phyloP scores from a whole-genome alignment of 345 rosid genomes.

The Cardamine resedifolia region DNA sequence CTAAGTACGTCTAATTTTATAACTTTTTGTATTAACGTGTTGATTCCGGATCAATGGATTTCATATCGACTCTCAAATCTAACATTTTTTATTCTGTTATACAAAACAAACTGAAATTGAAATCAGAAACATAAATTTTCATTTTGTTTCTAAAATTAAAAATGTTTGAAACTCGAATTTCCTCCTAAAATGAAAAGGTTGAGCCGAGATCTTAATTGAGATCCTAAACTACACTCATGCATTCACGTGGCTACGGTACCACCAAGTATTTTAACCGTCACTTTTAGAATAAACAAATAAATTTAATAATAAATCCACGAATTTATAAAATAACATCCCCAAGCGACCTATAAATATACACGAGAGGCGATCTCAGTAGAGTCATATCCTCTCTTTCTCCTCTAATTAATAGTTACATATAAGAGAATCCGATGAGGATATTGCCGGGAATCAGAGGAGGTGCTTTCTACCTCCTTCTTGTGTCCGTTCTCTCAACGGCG shows the following conservation, averaged over 20 bases:
- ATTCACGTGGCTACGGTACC: constrained; percentile 17
- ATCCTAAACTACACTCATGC: too few species aligned
- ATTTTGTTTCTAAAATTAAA: neutral
- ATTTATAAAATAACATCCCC: neutral
- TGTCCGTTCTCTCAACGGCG: constrained; percentile 18
- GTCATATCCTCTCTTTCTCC: constrained; percentile 21
- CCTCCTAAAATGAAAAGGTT: neutral
- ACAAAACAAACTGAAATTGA: neutral
- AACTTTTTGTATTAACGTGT: neutral
- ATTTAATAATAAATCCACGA: neutral
- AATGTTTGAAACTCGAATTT: neutral
- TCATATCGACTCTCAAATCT: neutral
- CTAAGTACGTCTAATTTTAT: neutral
- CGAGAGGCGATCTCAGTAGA: neutral
- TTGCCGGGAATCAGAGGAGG: constrained; percentile 12
- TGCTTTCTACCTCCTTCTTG: constrained; percentile 19
- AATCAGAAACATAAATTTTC: neutral
- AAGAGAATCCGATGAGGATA: constrained; percentile 27
- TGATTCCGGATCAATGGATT: constrained; percentile 2
- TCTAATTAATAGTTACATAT: neutral
- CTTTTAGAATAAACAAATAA: neutral
- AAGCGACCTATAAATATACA: constrained; percentile 21
- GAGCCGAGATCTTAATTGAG: neutral
- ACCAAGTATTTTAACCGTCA: constrained; percentile 10
- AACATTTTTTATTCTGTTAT: neutral